These are phyloP conservation scores for Eutreptiella sp. DNA, from an alignment of 208 protist genomes.

Conservation along the genomic window DNA sequence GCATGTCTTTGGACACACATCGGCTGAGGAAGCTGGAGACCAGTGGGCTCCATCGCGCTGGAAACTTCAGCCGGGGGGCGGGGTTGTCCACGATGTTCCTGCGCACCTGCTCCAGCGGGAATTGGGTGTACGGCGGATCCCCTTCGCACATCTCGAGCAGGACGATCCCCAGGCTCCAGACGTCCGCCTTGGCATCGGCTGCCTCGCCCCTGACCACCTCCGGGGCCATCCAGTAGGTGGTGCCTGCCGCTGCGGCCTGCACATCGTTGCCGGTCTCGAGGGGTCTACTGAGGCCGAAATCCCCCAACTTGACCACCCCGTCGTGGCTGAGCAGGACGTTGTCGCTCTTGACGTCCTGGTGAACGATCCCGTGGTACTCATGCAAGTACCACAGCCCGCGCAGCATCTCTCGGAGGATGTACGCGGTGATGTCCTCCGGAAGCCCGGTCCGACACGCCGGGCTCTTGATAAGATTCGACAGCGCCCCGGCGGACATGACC, in stretches of 20 bases:
- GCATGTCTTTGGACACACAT: too few species aligned
- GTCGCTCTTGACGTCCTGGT: conserved; percentile 43
- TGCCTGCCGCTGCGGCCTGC: too few species aligned
- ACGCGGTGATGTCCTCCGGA: conserved; percentile 41
- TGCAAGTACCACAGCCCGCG: conserved; percentile 51
- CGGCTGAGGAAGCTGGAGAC: too few species aligned
- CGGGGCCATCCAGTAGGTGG: conserved; percentile 38
- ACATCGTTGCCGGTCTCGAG: too few species aligned
- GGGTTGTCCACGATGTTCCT: too few species aligned
- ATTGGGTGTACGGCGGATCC: too few species aligned
- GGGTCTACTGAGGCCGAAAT: conserved; percentile 45
- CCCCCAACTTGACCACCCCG: conserved; percentile 37
- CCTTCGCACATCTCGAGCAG: conserved; percentile 29
- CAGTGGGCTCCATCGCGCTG: too few species aligned
- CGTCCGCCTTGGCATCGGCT: conserved; percentile 34
- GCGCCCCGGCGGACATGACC: conserved; percentile 45
- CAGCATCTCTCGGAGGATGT: conserved; percentile 33
- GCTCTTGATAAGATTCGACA: conserved; percentile 44
- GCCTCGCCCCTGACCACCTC: conserved; percentile 32
- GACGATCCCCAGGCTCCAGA: conserved; percentile 44
- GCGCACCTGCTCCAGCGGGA: too few species aligned
- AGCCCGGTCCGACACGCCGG: conserved; percentile 34
- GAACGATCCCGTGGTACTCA: conserved; percentile 32
- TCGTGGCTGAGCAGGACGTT: conserved; percentile 38
- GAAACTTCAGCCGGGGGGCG: too few species aligned